Evolutionary conservation across 2,329 filamentous ascomycete genomes (phyloP).

Genomic region (Cyphellophora europaea): DNA sequence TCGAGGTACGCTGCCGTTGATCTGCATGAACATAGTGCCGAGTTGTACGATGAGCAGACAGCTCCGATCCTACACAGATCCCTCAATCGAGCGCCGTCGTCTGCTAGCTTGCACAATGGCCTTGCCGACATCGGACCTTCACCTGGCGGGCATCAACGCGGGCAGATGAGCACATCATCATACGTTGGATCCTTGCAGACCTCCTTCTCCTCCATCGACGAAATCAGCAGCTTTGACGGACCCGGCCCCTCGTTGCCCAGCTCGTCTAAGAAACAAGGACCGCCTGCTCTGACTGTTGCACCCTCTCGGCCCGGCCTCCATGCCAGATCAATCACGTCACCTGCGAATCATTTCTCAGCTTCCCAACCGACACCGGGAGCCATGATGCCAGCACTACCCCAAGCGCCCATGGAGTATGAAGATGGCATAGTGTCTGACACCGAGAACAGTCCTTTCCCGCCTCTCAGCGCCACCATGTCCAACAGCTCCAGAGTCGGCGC

Average conservation of each 20-base stretch:
- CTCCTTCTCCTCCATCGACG: slow-evolving; percentile 17
- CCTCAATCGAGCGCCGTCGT: slow-evolving; percentile 59
- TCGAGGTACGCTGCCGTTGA: slow-evolving; percentile 46
- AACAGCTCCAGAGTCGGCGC: slow-evolving; percentile 8
- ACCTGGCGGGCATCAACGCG: slow-evolving; percentile 40
- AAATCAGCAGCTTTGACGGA: slow-evolving; percentile 24
- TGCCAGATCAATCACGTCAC: slow-evolving; percentile 75
- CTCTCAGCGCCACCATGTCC: slow-evolving; percentile 17
- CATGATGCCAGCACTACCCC: slow-evolving; percentile 8
- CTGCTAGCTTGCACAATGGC: slow-evolving; percentile 74
- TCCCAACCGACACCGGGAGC: slow-evolving; percentile 17
- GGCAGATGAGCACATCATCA: slow-evolving; percentile 14
- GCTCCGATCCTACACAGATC: slow-evolving; percentile 83
- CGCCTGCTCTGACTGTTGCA: slow-evolving; percentile 16
- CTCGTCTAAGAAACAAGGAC: slow-evolving; percentile 41
- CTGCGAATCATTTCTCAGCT: slow-evolving; percentile 43
- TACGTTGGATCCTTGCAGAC: slow-evolving; percentile 11
- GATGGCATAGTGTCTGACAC: slow-evolving; percentile 75
- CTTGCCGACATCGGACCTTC: slow-evolving; percentile 64
- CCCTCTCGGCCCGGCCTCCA: slow-evolving; percentile 59
- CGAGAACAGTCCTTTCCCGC: slow-evolving; percentile 51
- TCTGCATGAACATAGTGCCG: slow-evolving; percentile 63
- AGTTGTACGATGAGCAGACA: slow-evolving; percentile 87
- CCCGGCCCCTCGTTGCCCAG: slow-evolving; percentile 48
- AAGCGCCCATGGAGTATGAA: slow-evolving; percentile 46